Percentiles rank a stretch among this genome's conserved stretches.
phyloP scores from a whole-genome alignment of 495 filamentous ascomycete species.

The Podospora australis region DNA sequence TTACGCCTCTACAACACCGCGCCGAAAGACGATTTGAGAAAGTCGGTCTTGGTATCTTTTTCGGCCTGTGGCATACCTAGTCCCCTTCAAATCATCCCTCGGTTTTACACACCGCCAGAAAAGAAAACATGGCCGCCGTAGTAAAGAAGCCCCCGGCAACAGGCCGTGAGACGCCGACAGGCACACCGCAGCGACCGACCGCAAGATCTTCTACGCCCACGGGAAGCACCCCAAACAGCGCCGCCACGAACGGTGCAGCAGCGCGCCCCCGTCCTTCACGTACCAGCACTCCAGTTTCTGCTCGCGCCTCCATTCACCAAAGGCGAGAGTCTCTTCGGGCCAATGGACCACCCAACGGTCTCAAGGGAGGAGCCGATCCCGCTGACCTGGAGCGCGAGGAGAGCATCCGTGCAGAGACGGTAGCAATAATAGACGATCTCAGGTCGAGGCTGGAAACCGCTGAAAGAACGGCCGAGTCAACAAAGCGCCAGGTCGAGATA shows the following conservation, averaged over 20 bases:
- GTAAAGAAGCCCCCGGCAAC: slow-evolving; percentile 38
- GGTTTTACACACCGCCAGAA: slow-evolving; percentile 2
- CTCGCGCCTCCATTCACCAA: slow-evolving; percentile 56
- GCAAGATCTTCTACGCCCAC: slow-evolving; percentile 35
- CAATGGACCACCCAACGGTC: slow-evolving; percentile 47
- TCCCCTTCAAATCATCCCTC: not conserved
- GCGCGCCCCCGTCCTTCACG: slow-evolving; percentile 46
- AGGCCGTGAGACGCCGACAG: slow-evolving; percentile 33
- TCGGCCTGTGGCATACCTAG: too few species aligned
- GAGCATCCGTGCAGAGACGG: slow-evolving; percentile 55
- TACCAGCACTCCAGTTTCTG: slow-evolving; percentile 57
- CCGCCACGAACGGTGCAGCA: slow-evolving; percentile 24
- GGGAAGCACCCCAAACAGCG: slow-evolving; percentile 20
- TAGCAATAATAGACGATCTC: slow-evolving; percentile 77
- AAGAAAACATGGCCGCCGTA: slow-evolving; percentile 28
- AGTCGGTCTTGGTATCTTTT: too few species aligned
- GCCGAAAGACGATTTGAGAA: too few species aligned
- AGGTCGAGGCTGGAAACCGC: slow-evolving; percentile 74
- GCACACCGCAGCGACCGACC: slow-evolving; percentile 24
- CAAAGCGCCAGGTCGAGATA: slow-evolving; percentile 74
- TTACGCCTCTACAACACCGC: too few species aligned
- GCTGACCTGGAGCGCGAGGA: slow-evolving; percentile 51
- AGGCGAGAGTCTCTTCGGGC: slow-evolving; percentile 57
- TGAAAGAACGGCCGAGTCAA: slow-evolving; percentile 71
- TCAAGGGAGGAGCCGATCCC: slow-evolving; percentile 37